Conservation (phyloP, 495 filamentous ascomycete species). For the Clavariopsis aquatica region DNA sequence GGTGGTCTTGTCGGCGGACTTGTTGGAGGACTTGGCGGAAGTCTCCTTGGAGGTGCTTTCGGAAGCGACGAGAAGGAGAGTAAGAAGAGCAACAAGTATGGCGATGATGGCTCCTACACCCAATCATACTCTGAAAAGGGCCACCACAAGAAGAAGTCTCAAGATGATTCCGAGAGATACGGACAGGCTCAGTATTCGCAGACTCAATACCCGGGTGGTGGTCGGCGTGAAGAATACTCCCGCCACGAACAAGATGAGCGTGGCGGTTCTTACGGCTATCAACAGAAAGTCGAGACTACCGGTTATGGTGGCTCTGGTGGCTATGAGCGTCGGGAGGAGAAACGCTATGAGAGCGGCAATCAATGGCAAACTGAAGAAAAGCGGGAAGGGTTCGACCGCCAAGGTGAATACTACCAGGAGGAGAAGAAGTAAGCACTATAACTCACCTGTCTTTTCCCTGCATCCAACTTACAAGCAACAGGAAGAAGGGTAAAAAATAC, state of each 20-base stretch:
- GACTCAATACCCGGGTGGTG: conserved; percentile 50
- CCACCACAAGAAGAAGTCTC: conserved; percentile 38
- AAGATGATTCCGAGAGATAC: conserved; percentile 46
- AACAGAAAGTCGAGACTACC: conserved; percentile 33
- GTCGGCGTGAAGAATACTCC: conserved; percentile 50
- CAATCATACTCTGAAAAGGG: conserved; percentile 51
- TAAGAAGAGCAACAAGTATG: conserved; percentile 43
- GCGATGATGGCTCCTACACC: conserved; percentile 49
- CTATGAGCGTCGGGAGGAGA: conserved; percentile 40
- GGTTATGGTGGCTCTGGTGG: conserved; percentile 35
- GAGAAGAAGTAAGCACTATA: conserved; percentile 33
- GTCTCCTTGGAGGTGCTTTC: conserved; percentile 41
- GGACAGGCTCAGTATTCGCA: conserved; percentile 52
- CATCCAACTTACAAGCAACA: conserved; percentile 3
- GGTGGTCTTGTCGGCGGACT: conserved; percentile 51
- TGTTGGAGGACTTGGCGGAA: conserved; percentile 46
- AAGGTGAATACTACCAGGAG: conserved; percentile 38
- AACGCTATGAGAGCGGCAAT: conserved; percentile 37
- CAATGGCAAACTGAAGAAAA: conserved; percentile 36
- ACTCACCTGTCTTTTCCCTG: neutral
- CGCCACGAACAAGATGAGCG: conserved; percentile 41
- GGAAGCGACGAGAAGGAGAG: conserved; percentile 50
- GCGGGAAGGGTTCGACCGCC: conserved; percentile 33
- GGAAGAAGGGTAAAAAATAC: conserved; percentile 28
- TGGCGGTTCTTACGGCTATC: conserved; percentile 37